Conservation (phyloP, 345 rosid genomes). For the Salix udensis region DNA sequence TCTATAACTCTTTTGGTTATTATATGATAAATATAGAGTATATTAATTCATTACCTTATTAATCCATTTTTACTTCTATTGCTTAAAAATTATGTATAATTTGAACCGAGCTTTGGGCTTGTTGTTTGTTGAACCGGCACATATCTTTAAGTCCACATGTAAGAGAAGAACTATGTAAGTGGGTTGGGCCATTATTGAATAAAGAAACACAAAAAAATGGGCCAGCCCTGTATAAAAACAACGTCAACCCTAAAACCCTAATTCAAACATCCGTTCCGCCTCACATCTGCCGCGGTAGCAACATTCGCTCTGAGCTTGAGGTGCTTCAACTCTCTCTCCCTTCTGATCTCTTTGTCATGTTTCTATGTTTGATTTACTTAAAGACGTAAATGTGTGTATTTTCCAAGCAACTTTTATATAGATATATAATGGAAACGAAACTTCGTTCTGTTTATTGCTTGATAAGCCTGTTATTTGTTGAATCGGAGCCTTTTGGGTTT, state of each 20-base stretch:
- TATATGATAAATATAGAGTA: too few relatives aligned
- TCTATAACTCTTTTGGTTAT: too few relatives aligned
- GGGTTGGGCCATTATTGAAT: neutral
- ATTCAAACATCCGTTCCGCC: neutral
- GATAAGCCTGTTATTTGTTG: neutral
- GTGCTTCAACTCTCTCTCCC: neutral
- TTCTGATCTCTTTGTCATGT: neutral
- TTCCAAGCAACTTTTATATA: neutral
- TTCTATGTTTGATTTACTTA: neutral
- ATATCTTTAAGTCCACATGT: neutral
- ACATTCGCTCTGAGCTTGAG: neutral
- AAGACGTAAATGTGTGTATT: neutral
- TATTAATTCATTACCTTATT: too few relatives aligned
- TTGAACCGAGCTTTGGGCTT: too few relatives aligned
- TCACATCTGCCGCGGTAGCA: neutral
- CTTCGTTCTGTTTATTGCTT: neutral
- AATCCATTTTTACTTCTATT: too few relatives aligned
- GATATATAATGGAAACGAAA: neutral
- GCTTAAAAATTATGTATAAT: too few relatives aligned
- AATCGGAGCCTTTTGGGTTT: neutral
- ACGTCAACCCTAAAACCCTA: neutral
- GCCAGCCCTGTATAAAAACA: neutral
- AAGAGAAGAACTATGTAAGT: neutral
- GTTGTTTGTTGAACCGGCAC: too few relatives aligned
- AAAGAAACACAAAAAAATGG: neutral